Percentiles rank a stretch among this genome's conserved stretches.
Evolutionary conservation across 192 early-diverging fungal species (phyloP).

Genomic region (Paraglomus brasilianum): DNA sequence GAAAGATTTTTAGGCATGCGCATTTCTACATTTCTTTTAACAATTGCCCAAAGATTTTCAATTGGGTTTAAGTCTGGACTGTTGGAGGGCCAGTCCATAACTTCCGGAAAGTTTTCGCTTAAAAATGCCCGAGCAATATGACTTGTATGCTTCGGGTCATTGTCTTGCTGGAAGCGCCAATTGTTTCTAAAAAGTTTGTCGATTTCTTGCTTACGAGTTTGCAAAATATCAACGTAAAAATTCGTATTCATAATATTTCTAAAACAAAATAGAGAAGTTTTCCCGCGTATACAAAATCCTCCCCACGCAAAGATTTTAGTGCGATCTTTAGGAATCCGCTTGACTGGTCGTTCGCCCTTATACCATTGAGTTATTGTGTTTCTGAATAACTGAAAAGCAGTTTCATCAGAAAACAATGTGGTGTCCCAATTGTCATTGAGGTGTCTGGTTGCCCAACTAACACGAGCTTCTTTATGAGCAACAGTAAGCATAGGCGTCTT

Average conservation of each 20-base stretch:
- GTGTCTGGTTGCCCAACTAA: conserved; percentile 14
- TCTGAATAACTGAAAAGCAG: not conserved
- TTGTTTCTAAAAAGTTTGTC: not conserved
- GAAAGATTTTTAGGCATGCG: conserved; percentile 17
- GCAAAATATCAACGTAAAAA: conserved; percentile 10
- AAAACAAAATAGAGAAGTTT: conserved; percentile 22
- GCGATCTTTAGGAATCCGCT: not conserved
- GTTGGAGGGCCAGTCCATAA: conserved; percentile 16
- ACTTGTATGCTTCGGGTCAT: conserved; percentile 21
- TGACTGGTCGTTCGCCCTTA: not conserved
- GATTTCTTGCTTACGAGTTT: not conserved
- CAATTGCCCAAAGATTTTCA: conserved; percentile 1
- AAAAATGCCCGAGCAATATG: conserved; percentile 4
- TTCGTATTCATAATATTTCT: conserved; percentile 5
- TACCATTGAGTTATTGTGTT: conserved; percentile 9
- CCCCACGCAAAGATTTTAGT: conserved; percentile 10
- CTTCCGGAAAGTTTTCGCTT: not conserved
- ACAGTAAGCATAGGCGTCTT: not conserved
- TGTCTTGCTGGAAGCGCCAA: conserved; percentile 4
- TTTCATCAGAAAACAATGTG: conserved; percentile 14
- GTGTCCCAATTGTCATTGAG: conserved; percentile 11
- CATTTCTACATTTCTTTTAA: conserved; percentile 3
- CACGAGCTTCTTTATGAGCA: not conserved
- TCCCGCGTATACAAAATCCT: conserved; percentile 1
- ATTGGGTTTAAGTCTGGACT: conserved; percentile 16